phyloP scores from a whole-genome alignment of 345 rosid genomes.

The Murraya paniculata region DNA sequence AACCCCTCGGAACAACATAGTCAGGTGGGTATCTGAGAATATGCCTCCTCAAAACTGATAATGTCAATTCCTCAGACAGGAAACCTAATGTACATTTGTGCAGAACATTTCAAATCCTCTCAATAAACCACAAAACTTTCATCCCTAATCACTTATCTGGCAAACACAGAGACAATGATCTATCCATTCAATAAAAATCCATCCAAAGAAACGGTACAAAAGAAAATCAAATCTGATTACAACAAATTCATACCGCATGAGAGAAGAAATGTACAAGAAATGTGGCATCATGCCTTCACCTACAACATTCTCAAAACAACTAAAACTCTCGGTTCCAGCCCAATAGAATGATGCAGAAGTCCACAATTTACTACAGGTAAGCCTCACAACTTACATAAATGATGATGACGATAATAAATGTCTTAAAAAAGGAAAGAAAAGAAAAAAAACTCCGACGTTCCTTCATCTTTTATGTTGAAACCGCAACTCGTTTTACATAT shows the following conservation, averaged over 20 bases:
- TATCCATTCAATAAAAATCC: constrained; percentile 7
- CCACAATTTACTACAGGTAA: background rate
- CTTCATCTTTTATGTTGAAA: background rate
- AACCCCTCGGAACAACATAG: background rate
- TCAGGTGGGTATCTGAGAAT: background rate
- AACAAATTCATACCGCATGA: background rate
- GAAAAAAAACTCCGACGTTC: background rate
- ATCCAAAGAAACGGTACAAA: background rate
- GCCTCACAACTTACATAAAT: constrained; percentile 8
- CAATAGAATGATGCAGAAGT: constrained; percentile 18
- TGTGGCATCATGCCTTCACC: background rate
- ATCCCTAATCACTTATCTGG: background rate
- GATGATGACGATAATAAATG: background rate
- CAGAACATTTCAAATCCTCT: background rate
- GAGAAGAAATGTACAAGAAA: constrained; percentile 9
- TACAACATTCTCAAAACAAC: constrained; percentile 10
- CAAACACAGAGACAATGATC: background rate
- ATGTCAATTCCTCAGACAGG: background rate
- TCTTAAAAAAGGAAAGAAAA: no score
- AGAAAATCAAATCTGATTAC: background rate
- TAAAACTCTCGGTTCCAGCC: background rate
- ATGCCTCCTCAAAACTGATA: background rate
- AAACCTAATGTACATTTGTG: background rate
- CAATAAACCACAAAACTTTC: background rate
- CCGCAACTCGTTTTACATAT: background rate